Evolutionary conservation across 768 basidiomycete genomes (phyloP), one percentile per base, ranked within the genome.

Genomic region (Podaxis sp.): DNA sequence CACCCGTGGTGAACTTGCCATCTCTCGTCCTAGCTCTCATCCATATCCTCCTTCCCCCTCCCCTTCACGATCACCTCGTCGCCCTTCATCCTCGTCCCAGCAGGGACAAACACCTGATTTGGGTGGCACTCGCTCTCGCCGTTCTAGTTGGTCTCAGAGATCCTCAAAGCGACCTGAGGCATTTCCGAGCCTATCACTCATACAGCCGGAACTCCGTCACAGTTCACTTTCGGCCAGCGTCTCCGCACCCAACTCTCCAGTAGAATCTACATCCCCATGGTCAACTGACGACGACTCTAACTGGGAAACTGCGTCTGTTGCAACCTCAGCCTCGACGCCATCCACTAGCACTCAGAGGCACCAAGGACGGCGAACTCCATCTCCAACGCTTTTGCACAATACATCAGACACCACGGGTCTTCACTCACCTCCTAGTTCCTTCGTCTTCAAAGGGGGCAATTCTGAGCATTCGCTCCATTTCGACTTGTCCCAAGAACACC

Each of bases 231-330:
- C 62, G 24, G 52, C 8, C 7, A 51, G 50, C 38, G 67, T 64
- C 46, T 70, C 71, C 51, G 67, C 67, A 60, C 68, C 76, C 44
- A 56, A 71, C 24, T 77, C 77, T 22, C 76, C 77, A 11, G 63
- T 76, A 20, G 79, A 72, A 38, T 72, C 78, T 1, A 69, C 77
- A 61, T 89, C 89, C 0, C 83, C 88, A 1, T 91, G 87, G 86
- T 84, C 87, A 15, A 89, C 88, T 2, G 90, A 91, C 62, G 90
- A 90, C 66, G 89, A 91, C 62, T 90, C 87, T 6, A 82, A 82
- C 40, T 91, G 89, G 87, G 90, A 91, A 64, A 85, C 87, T 2
- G 85, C 84, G 36, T 91, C 90, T 17, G 78, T 77, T 13, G 81
- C 83, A 0, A 88, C 88, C 2, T 82, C 86, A 8, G 78, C 83